phyloP scores from a whole-genome alignment of 148 eudicot genomes.

The Tetragonia tetragonoides region DNA sequence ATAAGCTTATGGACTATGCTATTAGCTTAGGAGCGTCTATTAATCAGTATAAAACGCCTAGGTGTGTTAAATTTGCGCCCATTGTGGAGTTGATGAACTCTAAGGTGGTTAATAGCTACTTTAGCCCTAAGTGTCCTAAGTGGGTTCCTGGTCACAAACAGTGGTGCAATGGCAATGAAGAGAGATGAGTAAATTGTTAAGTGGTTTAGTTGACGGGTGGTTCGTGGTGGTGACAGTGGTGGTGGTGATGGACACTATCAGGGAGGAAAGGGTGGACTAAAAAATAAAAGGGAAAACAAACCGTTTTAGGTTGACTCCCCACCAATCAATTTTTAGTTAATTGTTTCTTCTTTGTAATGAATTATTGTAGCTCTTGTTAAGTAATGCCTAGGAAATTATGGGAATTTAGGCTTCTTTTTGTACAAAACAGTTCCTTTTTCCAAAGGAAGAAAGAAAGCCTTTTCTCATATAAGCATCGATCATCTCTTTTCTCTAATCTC shows the following conservation, averaged over 20 bases:
- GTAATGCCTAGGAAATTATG: constrained; percentile 30
- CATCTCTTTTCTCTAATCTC: not conserved
- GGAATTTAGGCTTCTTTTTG: constrained; percentile 34
- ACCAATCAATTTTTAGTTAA: constrained; percentile 9
- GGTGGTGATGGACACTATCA: constrained; percentile 20
- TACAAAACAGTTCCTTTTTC: constrained; percentile 41
- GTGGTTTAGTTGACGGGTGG: not conserved
- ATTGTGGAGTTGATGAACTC: constrained; percentile 79
- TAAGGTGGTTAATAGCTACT: constrained; percentile 50
- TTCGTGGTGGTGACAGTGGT: too few species aligned
- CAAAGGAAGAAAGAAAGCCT: constrained; percentile 27
- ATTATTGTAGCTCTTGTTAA: constrained; percentile 37
- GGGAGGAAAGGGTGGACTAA: not conserved
- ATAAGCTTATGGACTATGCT: constrained; percentile 76
- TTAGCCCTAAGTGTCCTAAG: constrained; percentile 89
- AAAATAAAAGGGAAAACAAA: not conserved
- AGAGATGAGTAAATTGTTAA: constrained; percentile 11
- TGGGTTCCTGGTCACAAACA: constrained; percentile 84
- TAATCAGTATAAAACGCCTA: constrained; percentile 89
- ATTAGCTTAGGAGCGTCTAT: constrained; percentile 96
- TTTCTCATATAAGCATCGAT: not conserved
- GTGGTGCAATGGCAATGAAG: constrained; percentile 59
- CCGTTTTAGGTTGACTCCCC: constrained; percentile 22
- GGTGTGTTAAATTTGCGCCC: constrained; percentile 87
- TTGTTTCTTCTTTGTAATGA: constrained; percentile 16